phyloP scores from a whole-genome alignment of 2,329 filamentous ascomycete species.

The Ascochyta koolunga region DNA sequence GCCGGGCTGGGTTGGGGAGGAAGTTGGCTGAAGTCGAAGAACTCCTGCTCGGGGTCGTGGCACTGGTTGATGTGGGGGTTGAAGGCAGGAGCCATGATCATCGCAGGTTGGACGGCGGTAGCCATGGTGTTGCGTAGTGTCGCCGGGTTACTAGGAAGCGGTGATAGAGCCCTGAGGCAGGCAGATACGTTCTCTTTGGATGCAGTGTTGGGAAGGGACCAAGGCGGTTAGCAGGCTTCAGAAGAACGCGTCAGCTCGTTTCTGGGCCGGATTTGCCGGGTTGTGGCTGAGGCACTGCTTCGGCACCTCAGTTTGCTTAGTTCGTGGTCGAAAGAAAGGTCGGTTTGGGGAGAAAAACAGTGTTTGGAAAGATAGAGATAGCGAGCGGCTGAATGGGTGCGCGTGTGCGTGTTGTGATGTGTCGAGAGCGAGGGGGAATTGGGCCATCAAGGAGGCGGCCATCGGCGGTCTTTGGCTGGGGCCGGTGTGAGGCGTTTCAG shows the following conservation, averaged over 20 bases:
- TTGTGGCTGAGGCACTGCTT: constrained; percentile 36
- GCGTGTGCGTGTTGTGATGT: background rate
- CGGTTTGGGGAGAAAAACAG: background rate
- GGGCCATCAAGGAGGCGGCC: constrained; percentile 12
- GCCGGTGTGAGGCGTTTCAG: constrained; percentile 34
- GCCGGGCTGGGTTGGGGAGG: constrained; percentile 64
- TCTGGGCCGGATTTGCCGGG: constrained; percentile 39
- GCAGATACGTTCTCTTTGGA: constrained; percentile 32
- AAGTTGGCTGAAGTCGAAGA: constrained; percentile 64
- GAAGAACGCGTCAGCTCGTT: constrained; percentile 46
- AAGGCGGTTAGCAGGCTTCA: constrained; percentile 39
- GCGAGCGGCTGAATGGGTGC: constrained; percentile 10
- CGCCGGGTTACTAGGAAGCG: constrained; percentile 18
- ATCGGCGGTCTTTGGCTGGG: constrained; percentile 33
- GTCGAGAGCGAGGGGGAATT: constrained; percentile 14
- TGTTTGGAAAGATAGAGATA: constrained; percentile 10
- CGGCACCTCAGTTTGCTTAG: background rate
- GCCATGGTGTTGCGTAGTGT: constrained; percentile 36
- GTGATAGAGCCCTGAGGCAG: constrained; percentile 33
- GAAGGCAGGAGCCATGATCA: constrained; percentile 45
- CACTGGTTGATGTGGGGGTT: constrained; percentile 44
- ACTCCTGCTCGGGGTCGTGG: constrained; percentile 49
- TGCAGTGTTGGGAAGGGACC: constrained; percentile 28
- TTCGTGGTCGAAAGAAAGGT: background rate
- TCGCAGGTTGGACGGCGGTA: constrained; percentile 44